Evolutionary conservation across 768 basidiomycete genomes (phyloP).

Genomic region (Termitomyces sp.): DNA sequence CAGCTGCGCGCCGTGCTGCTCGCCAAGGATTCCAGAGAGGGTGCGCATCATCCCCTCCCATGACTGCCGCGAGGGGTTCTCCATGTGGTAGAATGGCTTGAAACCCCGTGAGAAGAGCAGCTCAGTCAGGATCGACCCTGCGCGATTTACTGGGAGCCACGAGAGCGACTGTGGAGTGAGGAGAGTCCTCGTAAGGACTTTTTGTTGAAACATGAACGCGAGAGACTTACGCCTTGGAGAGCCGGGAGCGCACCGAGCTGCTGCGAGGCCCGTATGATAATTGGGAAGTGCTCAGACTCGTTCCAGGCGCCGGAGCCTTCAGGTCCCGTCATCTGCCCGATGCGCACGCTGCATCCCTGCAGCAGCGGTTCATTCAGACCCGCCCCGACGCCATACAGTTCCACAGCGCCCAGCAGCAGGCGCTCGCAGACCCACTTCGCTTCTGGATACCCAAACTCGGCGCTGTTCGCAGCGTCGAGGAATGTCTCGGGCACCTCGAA

Average conservation of each 20-base stretch:
- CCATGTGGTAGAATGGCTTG: conserved; percentile 19
- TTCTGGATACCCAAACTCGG: conserved; percentile 11
- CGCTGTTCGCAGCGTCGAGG: conserved; percentile 21
- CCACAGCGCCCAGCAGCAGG: not conserved
- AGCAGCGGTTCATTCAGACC: not conserved
- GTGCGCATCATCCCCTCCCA: conserved; percentile 24
- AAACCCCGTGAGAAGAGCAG: conserved; percentile 15
- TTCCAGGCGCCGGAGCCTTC: conserved; percentile 33
- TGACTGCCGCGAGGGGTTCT: conserved; percentile 30
- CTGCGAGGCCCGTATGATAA: conserved; percentile 25
- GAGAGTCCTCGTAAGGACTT: not conserved
- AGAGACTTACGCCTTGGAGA: conserved; percentile 22
- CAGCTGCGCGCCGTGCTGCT: conserved; percentile 9
- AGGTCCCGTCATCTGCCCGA: conserved; percentile 27
- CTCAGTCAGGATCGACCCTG: conserved; percentile 27
- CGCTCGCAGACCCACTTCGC: conserved; percentile 25
- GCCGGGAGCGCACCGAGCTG: conserved; percentile 21
- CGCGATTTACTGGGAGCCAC: conserved; percentile 31
- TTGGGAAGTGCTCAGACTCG: conserved; percentile 30
- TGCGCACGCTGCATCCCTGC: not conserved
- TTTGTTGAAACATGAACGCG: conserved; percentile 4
- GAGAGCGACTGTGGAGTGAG: conserved; percentile 28
- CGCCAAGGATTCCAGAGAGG: conserved; percentile 21
- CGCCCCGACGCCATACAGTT: conserved; percentile 17
- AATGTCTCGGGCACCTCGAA: conserved; percentile 25